Evolutionary conservation across 495 filamentous ascomycete species (phyloP).

Genomic region (Friedmanniomyces endolithicus): DNA sequence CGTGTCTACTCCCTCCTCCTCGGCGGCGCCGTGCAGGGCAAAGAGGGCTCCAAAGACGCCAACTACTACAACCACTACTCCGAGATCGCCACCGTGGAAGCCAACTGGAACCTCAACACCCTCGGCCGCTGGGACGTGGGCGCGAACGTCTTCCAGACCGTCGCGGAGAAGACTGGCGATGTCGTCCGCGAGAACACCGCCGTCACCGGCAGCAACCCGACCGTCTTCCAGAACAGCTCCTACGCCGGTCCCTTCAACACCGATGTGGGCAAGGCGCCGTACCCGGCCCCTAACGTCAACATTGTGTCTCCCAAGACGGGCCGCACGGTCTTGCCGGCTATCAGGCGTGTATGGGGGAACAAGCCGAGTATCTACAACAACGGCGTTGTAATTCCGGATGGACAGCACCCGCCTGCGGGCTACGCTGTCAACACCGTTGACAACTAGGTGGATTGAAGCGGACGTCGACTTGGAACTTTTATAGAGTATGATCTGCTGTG

Average conservation of each 20-base stretch:
- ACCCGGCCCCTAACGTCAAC: constrained; percentile 25
- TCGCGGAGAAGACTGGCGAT: constrained; percentile 25
- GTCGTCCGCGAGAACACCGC: constrained; percentile 19
- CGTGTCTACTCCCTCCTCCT: constrained; percentile 30
- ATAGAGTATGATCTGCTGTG: neutral
- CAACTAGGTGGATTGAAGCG: neutral
- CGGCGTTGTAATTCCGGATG: constrained; percentile 26
- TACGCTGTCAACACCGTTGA: constrained; percentile 11
- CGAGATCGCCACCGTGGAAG: constrained; percentile 28
- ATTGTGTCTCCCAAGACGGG: constrained; percentile 14
- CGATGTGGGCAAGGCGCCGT: constrained; percentile 19
- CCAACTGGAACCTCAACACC: constrained; percentile 25
- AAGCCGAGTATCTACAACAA: constrained; percentile 22
- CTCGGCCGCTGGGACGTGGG: constrained; percentile 31
- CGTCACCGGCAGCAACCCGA: constrained; percentile 15
- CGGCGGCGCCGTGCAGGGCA: constrained; percentile 20
- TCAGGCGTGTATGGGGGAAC: constrained; percentile 20
- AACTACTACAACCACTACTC: constrained; percentile 30
- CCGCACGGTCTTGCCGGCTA: constrained; percentile 18
- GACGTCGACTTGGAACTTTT: neutral
- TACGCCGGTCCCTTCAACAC: constrained; percentile 27
- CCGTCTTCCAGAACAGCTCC: constrained; percentile 24
- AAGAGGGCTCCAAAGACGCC: constrained; percentile 25
- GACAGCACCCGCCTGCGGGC: constrained; percentile 22
- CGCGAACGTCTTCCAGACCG: constrained; percentile 28